A percentile compares a stretch with the other conserved stretches of the same genome.
phyloP scores from a whole-genome alignment of 345 rosid genomes.

The Salix caprea region DNA sequence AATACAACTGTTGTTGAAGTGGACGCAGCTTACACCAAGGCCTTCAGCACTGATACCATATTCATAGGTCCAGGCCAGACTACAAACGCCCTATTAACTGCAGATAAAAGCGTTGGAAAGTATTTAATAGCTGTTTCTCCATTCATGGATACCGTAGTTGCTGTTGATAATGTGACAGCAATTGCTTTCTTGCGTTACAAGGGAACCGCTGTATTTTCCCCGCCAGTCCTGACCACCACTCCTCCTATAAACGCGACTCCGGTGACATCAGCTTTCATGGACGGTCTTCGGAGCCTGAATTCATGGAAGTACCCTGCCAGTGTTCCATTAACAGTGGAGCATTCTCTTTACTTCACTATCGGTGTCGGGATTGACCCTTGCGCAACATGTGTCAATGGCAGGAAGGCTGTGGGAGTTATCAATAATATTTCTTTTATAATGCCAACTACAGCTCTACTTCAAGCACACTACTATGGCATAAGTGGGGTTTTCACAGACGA shows the following conservation, averaged over 20 bases:
- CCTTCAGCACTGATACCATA: constrained; percentile 44
- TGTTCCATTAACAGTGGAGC: constrained; percentile 53
- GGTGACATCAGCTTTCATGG: constrained; percentile 28
- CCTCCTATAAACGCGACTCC: constrained; percentile 64
- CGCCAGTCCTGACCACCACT: constrained; percentile 30
- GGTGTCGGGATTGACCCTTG: constrained; percentile 64
- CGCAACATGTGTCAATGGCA: constrained; percentile 54
- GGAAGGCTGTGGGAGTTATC: constrained; percentile 32
- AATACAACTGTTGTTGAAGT: constrained; percentile 63
- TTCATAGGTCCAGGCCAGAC: constrained; percentile 77
- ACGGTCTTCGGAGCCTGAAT: constrained; percentile 56
- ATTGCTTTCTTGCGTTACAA: constrained; percentile 46
- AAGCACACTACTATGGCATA: constrained; percentile 59
- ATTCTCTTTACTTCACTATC: constrained; percentile 46
- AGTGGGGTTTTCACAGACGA: constrained; percentile 65
- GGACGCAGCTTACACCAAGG: constrained; percentile 60
- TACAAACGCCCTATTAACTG: constrained; percentile 55
- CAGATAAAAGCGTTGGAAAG: constrained; percentile 39
- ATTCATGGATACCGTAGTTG: constrained; percentile 67
- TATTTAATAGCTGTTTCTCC: constrained; percentile 59
- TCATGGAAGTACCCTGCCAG: constrained; percentile 43
- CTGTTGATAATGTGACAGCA: constrained; percentile 50
- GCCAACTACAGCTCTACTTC: constrained; percentile 55
- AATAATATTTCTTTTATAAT: constrained; percentile 59
- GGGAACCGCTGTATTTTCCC: constrained; percentile 30